Evolutionary conservation across 2,329 filamentous ascomycete genomes (phyloP), one percentile per base, ranked within the genome.

Genomic region (Sporothrix brasiliensis): DNA sequence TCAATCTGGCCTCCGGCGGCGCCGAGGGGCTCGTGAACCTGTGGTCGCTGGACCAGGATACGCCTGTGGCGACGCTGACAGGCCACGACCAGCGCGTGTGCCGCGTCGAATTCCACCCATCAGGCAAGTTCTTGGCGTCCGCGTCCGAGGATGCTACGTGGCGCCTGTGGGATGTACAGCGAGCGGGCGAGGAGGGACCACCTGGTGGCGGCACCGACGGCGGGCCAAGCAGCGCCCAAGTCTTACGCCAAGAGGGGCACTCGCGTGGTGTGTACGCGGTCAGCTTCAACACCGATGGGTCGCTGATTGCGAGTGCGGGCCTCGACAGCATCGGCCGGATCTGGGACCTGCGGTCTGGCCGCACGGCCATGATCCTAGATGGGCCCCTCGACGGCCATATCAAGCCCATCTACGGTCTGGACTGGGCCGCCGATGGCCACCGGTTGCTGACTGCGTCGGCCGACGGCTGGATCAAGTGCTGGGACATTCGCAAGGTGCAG

Each of bases 401-500:
- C 77, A 92, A 94, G 73, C 94, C 96, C 16, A 97, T 99, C 69
- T 94, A 97, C 76, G 93, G 90, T 0, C 83, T 98, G 6, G 94
- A 97, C 79, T 99, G 96, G 95, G 89, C 92, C 71, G 86, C 90
- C 0, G 95, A 99, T 77, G 93, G 94, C 6, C 90, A 97, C 79
- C 89, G 95, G n/a, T 88, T 98, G 10, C 83, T 98, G n/a, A 93
- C 93, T 0, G 94, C 93, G 1, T 96, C 93, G 16, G 93, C 90
- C 2, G 95, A 99, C 77, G 94, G 94, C 21, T 98, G 95, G 87
- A 89, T 97, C 77, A 98, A 97, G 80, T 97, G 94, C 81, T 99
- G 95, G 95, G 95, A 99, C 78, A 86, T 99, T 68, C 89, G 95
- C 60, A 94, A 95, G 76, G 94, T 98, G 65, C 88, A 91, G 75